These are phyloP conservation scores for Blastocystis sp. DNA, from an alignment of 352 stramenopile genomes.

Conservation along the genomic window DNA sequence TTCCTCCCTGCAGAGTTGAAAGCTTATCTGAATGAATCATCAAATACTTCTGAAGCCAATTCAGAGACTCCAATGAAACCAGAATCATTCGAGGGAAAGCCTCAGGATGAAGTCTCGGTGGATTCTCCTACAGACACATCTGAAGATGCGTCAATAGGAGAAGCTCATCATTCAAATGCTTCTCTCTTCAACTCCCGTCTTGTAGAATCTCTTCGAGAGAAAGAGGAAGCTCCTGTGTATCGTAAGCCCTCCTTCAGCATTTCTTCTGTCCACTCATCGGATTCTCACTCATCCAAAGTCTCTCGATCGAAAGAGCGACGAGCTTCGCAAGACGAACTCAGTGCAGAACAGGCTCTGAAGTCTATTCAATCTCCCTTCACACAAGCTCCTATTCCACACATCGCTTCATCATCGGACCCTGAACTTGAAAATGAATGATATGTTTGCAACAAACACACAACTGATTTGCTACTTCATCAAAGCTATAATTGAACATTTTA, in stretches of 20 bases:
- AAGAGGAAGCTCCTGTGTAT: not conserved
- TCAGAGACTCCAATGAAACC: not conserved
- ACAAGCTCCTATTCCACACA: not conserved
- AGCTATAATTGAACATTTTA: not conserved
- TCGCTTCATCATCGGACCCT: not conserved
- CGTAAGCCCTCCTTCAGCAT: slow-evolving; percentile 8
- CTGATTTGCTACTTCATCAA: not conserved
- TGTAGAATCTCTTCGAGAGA: slow-evolving; percentile 1
- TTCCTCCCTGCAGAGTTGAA: slow-evolving; percentile 36
- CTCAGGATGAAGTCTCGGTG: not conserved
- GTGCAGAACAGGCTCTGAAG: not conserved
- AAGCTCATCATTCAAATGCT: too few species aligned
- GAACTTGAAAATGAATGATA: too few species aligned
- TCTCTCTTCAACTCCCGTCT: not conserved
- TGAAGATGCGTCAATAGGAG: not conserved
- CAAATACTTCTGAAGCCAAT: not conserved
- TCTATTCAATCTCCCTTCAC: not conserved
- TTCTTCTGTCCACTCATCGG: not conserved
- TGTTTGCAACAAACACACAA: too few species aligned
- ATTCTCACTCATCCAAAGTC: not conserved
- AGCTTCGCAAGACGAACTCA: not conserved
- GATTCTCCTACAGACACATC: too few species aligned
- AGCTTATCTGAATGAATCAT: not conserved
- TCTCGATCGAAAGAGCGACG: not conserved
- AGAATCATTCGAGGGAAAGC: not conserved